A percentile compares a stretch with the other conserved stretches of the same genome.
phyloP scores from a whole-genome alignment of 305 asterid species.

The Fraxinus floribunda region DNA sequence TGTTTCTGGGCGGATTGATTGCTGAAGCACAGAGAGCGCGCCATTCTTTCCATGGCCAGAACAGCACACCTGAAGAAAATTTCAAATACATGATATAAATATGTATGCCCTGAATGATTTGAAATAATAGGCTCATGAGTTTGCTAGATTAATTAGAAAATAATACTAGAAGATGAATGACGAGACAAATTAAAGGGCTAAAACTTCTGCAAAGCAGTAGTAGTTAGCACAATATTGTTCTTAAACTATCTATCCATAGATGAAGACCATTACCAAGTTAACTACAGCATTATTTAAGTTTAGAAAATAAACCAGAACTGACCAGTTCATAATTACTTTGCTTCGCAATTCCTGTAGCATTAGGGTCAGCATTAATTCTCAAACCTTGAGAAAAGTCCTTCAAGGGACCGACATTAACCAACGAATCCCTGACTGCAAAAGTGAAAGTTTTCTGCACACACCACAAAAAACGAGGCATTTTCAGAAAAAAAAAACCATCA shows the following conservation, averaged over 20 bases:
- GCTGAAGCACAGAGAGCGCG: constrained; percentile 84
- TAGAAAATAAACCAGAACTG: constrained; percentile 34
- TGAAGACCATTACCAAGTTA: constrained; percentile 15
- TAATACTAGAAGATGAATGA: constrained; percentile 6
- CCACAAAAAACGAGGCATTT: constrained; percentile 22
- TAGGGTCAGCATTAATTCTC: constrained; percentile 82
- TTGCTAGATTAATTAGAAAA: background rate
- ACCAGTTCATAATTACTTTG: constrained; percentile 98
- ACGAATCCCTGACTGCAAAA: constrained; percentile 88
- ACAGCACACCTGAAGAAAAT: constrained; percentile 78
- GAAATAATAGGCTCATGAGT: constrained; percentile 17
- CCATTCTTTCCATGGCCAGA: constrained; percentile 99
- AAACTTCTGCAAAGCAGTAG: constrained; percentile 18
- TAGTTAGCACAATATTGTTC: constrained; percentile 13
- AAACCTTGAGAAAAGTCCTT: constrained; percentile 90
- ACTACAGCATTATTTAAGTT: constrained; percentile 13
- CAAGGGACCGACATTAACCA: constrained; percentile 89
- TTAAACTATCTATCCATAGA: constrained; percentile 16
- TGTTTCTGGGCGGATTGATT: constrained; percentile 90
- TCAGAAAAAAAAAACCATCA: constrained; percentile 20
- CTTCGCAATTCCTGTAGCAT: constrained; percentile 78
- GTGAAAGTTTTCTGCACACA: constrained; percentile 79
- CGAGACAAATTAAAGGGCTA: constrained; percentile 3
- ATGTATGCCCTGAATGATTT: background rate
- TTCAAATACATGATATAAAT: constrained; percentile 24